Base-by-base conservation (phyloP, 306 rosid species). In the Casuarina equisetifolia region DNA sequence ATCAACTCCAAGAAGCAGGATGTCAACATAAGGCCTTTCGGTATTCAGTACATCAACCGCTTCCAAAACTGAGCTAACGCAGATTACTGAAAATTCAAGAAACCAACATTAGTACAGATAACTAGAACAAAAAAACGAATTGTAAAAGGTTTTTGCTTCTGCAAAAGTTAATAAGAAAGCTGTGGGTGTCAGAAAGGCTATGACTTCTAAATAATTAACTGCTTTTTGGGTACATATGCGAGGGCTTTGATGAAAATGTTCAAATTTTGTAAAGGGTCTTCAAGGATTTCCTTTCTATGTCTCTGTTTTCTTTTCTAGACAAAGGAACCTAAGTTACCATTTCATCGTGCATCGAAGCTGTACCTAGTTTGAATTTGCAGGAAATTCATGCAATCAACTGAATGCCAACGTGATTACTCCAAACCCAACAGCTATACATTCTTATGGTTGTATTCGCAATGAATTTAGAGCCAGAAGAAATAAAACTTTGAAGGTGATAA, bases 1-100 rank as follows among this genome's bases (percentile, higher is more conserved):
- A 45, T 78, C 76, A 46, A 78, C 15, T 3, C 72, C 72, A 61
- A 62, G 45, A 3, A 72, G 67, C 49, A 78, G 35, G 17, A 72
- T 49, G 74, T 78, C 82, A 20, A 72, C 62, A 10, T 32, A 66
- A 5, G 82, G 11, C 73, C 73, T 43, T 51, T 72, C 77, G 9
- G 66, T 62, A 39, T 62, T 51, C 55, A 79, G 72, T 40, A 53
- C 59, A 79, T 61, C 82, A 75, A 79, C 67, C 70, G 62, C 82
- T 61, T 72, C 62, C 63, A 49, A 54, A 40, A 62, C 61, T 15
- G 82, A 78, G 53, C 52, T 7, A 6, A 49, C 77, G 13, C 77
- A 72, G 3, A 72, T 62, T 12, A 79, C 82, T 79, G 82, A 15
- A 20, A 35, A 57, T 35, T 25, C 32, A 25, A 55, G 19, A 55